Percentiles rank a stretch among this genome's conserved stretches.
Evolutionary conservation across 108 stramenopile genomes (phyloP).

Genomic region (Mayamaea pseudoterrestris): DNA sequence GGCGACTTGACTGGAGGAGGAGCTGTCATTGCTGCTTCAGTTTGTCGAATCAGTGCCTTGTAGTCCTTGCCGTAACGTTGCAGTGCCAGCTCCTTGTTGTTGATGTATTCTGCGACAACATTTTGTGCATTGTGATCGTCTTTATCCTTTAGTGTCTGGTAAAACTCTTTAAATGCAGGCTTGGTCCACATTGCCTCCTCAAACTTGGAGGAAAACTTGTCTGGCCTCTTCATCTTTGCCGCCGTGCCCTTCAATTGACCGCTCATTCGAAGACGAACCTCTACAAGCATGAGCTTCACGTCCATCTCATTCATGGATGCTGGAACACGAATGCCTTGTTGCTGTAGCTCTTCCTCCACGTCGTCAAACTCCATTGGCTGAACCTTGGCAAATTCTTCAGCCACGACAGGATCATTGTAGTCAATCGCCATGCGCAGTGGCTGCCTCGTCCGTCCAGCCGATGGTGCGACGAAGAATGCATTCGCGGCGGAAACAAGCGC

Average conservation of each 20-base stretch:
- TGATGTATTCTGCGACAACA: slow-evolving; percentile 65
- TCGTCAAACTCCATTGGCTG: slow-evolving; percentile 69
- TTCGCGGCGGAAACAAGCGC: too few species aligned
- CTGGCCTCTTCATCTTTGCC: slow-evolving; percentile 25
- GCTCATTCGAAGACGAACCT: slow-evolving; percentile 45
- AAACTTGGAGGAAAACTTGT: slow-evolving; percentile 57
- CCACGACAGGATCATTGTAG: slow-evolving; percentile 80
- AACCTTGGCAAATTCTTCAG: slow-evolving; percentile 65
- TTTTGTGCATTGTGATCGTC: slow-evolving; percentile 76
- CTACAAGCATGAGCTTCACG: slow-evolving; percentile 74
- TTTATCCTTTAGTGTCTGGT: slow-evolving; percentile 37
- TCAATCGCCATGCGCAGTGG: slow-evolving; percentile 62
- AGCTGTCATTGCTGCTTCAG: slow-evolving; percentile 52
- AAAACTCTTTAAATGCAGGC: slow-evolving; percentile 57
- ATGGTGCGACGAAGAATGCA: too few species aligned
- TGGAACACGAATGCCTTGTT: slow-evolving; percentile 54
- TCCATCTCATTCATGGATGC: slow-evolving; percentile 75
- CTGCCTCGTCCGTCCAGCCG: too few species aligned
- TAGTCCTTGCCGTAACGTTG: slow-evolving; percentile 51
- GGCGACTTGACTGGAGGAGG: slow-evolving; percentile 57
- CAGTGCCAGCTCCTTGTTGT: slow-evolving; percentile 44
- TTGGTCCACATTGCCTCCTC: slow-evolving; percentile 80
- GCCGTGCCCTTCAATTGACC: slow-evolving; percentile 24
- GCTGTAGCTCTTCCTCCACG: slow-evolving; percentile 56
- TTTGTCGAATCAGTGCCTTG: slow-evolving; percentile 26